Base-by-base conservation (phyloP, 768 basidiomycete genomes). In the Serendipita sp. region DNA sequence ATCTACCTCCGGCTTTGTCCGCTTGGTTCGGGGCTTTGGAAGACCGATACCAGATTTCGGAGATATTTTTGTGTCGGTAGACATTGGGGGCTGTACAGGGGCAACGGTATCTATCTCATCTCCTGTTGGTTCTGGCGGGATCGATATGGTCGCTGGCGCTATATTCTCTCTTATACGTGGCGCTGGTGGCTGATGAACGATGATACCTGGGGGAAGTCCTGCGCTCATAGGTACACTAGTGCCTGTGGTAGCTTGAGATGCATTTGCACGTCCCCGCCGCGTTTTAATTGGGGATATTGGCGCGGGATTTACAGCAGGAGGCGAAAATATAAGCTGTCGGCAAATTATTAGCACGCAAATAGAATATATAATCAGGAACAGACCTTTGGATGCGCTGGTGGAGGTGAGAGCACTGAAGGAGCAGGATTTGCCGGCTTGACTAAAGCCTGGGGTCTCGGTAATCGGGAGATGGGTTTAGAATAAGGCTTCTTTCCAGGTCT, bases 21-120 rank as follows among this genome's bases (percentile, higher is more conserved):
- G 48, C 72, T 68, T 50, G 72, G 69, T 46, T 27, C 36, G 13
- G 29, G 64, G 62, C 66, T 63, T 64, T 18, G 16, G 34, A 60
- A 8, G 55, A 8, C n/a, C 55, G 8, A 11, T 60, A n/a, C 4
- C 8, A 60, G 55, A 36, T 60, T n/a, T 27, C 8, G 55, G 55
- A 5, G 55, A 29, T 60, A 60, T 31, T 37, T n/a, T 34, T n/a
- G 55, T n/a, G 10, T 29, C 55, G 31, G 36, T 8, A 31, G 48
- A 18, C 1, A n/a, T 5, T 11, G 55, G 55, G 11, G 11, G 33
- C n/a, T 4, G 10, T 10, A 8, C 27, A 60, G 34, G 27, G 23
- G 23, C 23, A 23, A 23, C 23, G 23, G 23, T 13, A 45, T 45
- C 44, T 18, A 45, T 45, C 44, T 45, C 23, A 1, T 23, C 23